A percentile compares a stretch with the other conserved stretches of the same genome.
Evolutionary conservation across 225 moss, liverwort and hornwort genomes (phyloP).

Genomic region (Thuidium tamariscinum): DNA sequence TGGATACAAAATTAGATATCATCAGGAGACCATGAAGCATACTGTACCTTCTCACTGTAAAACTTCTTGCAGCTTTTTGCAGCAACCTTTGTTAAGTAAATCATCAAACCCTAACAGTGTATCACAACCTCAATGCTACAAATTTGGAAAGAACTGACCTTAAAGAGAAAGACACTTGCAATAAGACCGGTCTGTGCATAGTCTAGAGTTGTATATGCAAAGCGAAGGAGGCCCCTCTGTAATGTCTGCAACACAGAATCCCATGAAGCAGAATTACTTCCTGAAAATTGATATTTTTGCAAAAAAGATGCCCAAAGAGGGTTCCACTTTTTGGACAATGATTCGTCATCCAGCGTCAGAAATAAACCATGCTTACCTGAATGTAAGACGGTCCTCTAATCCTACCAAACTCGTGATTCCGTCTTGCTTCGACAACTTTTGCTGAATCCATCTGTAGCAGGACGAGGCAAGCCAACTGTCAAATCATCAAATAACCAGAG

Average conservation of each 20-base stretch:
- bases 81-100: not conserved
- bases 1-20: not conserved
- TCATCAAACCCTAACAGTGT: not conserved
- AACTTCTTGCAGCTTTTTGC: not conserved
- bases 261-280: not conserved
- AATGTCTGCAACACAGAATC: constrained; percentile 37
- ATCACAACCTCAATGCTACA: not conserved
- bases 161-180: constrained; percentile 91
- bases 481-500: not conserved
- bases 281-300: not conserved
- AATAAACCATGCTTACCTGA: constrained; percentile 35
- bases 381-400: constrained; percentile 67
- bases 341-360: not conserved
- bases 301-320: not conserved
- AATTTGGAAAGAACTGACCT: constrained; percentile 32
- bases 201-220: constrained; percentile 70
- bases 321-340: not conserved
- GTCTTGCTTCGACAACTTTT: constrained; percentile 60
- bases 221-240: constrained; percentile 74
- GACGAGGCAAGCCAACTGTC: not conserved
- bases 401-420: constrained; percentile 73
- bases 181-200: constrained; percentile 95
- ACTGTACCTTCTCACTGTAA: not conserved
- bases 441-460: constrained; percentile 72
- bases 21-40: not conserved